Percentiles rank a stretch among this genome's conserved stretches.
phyloP scores from a whole-genome alignment of 2,329 filamentous ascomycete genomes.

The Alternaria triticimaculans region DNA sequence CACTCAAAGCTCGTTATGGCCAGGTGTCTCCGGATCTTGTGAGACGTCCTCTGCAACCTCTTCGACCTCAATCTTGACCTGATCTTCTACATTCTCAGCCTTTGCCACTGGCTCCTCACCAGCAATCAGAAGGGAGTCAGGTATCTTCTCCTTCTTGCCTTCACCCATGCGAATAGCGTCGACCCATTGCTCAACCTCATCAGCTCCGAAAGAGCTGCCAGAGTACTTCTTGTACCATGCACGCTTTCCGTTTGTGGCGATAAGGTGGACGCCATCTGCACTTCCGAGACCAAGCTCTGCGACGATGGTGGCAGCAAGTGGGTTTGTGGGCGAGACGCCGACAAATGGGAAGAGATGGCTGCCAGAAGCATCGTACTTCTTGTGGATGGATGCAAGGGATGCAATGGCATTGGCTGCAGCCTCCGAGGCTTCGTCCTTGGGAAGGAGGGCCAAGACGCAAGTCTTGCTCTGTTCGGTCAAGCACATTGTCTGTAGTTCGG shows the following conservation, averaged over 20 bases:
- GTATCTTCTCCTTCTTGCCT: conserved; percentile 75
- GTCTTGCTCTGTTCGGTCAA: conserved; percentile 77
- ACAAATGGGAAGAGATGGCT: conserved; percentile 84
- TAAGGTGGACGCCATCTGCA: conserved; percentile 67
- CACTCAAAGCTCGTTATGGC: conserved; percentile 36
- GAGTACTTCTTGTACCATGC: conserved; percentile 83
- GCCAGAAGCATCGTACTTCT: conserved; percentile 73
- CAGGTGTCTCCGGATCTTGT: conserved; percentile 7
- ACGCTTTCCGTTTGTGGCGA: conserved; percentile 85
- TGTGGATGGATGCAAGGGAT: conserved; percentile 74
- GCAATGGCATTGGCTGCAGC: conserved; percentile 51
- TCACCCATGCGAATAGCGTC: conserved; percentile 92
- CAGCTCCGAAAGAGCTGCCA: conserved; percentile 61
- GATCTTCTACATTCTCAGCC: conserved; percentile 33
- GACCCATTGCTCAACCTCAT: conserved; percentile 81
- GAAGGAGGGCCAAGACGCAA: conserved; percentile 72
- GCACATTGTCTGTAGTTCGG: conserved; percentile 73
- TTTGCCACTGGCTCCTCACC: conserved; percentile 26
- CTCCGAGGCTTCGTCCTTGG: conserved; percentile 54
- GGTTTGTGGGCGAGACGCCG: conserved; percentile 69
- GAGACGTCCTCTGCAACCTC: conserved; percentile 31
- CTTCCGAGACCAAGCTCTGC: conserved; percentile 66
- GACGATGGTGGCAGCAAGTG: conserved; percentile 63
- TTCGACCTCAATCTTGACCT: conserved; percentile 42
- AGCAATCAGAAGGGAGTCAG: conserved; percentile 54